Conservation (phyloP, 306 rosid species). For the Clitoria ternatea region DNA sequence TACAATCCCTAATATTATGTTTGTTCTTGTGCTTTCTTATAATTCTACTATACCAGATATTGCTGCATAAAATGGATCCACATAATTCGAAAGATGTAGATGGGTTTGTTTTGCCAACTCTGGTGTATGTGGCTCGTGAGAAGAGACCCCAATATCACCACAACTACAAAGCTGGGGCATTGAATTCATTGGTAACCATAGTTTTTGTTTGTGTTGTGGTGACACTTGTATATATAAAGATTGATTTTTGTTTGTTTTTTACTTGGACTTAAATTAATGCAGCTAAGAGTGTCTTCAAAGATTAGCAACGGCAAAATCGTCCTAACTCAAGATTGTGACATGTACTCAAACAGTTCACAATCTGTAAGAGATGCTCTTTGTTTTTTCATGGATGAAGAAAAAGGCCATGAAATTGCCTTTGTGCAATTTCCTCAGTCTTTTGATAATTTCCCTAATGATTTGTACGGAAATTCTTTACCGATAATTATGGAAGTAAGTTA, state of each 20-base stretch:
- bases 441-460: slow-evolving; percentile 43
- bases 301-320: slow-evolving; percentile 65
- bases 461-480: slow-evolving; percentile 28
- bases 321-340: slow-evolving; percentile 66
- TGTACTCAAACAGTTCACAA: slow-evolving; percentile 56
- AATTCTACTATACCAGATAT: too few relatives aligned
- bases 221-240: too few relatives aligned
- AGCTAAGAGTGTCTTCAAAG: slow-evolving; percentile 70
- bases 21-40: too few relatives aligned
- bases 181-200: slow-evolving; percentile 82
- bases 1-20: too few relatives aligned
- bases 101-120: slow-evolving; percentile 55
- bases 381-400: slow-evolving; percentile 68
- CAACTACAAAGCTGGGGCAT: slow-evolving; percentile 79
- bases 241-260: too few relatives aligned
- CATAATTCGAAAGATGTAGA: slow-evolving; percentile 39
- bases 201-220: too few relatives aligned
- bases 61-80: slow-evolving; percentile 45
- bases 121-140: slow-evolving; percentile 75
- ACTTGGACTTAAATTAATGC: slow-evolving; percentile 17
- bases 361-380: slow-evolving; percentile 72
- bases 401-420: slow-evolving; percentile 59
- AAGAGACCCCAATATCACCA: slow-evolving; percentile 59
- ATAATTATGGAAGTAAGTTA: slow-evolving; percentile 31
- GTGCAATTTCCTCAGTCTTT: slow-evolving; percentile 63